These are phyloP conservation scores for Dalechampia spathulata DNA, from an alignment of 441 rosid species.

Conservation along the genomic window DNA sequence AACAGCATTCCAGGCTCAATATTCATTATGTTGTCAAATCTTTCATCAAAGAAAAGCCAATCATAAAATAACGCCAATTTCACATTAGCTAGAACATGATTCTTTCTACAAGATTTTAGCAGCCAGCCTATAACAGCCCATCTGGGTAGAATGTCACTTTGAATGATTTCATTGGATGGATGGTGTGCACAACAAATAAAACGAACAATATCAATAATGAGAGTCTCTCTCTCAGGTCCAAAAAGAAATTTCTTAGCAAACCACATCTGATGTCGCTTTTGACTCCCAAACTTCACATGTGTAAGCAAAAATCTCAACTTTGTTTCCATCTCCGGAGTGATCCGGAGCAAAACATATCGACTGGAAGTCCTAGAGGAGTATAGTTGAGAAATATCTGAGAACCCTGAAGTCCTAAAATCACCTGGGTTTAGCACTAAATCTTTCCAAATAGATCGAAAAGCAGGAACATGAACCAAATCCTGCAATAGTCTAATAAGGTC, in stretches of 20 bases:
- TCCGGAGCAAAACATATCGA: conserved; percentile 52
- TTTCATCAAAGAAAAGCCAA: conserved; percentile 83
- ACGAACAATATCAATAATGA: conserved; percentile 65
- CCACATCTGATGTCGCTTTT: conserved; percentile 69
- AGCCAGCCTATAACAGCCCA: conserved; percentile 93
- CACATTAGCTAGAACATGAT: conserved; percentile 40
- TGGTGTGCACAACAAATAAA: conserved; percentile 76
- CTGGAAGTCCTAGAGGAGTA: conserved; percentile 56
- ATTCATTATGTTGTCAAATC: conserved; percentile 64
- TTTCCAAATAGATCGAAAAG: conserved; percentile 53
- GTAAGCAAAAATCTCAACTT: conserved; percentile 68
- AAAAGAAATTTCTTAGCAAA: conserved; percentile 56
- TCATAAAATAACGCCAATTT: conserved; percentile 78
- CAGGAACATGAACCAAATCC: conserved; percentile 69
- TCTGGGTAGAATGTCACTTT: conserved; percentile 66
- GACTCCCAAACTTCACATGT: conserved; percentile 70
- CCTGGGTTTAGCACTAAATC: conserved; percentile 40
- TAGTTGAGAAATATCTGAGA: conserved; percentile 43
- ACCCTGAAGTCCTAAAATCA: conserved; percentile 32
- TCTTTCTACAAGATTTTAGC: conserved; percentile 48
- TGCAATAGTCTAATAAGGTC: conserved; percentile 68
- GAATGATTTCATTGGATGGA: conserved; percentile 54
- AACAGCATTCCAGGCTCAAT: conserved; percentile 80
- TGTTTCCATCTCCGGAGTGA: conserved; percentile 65
- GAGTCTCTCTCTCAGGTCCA: conserved; percentile 49